These are phyloP conservation scores for Corymbia citriodora DNA, from an alignment of 441 rosid genomes.

Conservation along the genomic window DNA sequence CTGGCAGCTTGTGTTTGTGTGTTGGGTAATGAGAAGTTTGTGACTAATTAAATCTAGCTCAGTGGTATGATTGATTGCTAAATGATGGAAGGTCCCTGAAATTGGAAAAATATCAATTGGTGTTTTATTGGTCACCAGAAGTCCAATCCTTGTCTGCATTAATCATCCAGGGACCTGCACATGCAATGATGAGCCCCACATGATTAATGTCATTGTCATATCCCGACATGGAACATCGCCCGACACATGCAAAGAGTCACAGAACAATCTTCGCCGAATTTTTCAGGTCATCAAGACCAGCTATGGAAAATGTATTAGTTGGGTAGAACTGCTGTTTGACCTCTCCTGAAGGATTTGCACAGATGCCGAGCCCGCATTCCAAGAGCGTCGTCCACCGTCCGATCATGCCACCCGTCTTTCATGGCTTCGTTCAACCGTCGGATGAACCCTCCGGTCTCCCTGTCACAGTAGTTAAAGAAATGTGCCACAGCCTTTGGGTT, in stretches of 20 bases:
- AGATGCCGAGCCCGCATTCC: constrained; percentile 2
- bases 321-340: neutral
- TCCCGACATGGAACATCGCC: neutral
- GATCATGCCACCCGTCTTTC: constrained; percentile 27
- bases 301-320: neutral
- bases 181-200: neutral
- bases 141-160: neutral
- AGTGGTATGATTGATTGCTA: neutral
- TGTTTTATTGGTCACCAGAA: neutral
- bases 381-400: constrained; percentile 26
- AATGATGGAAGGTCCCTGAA: neutral
- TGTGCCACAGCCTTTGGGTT: constrained; percentile 15
- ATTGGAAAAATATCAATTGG: neutral
- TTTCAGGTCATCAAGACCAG: neutral
- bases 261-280: neutral
- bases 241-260: neutral
- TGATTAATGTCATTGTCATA: neutral
- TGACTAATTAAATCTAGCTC: neutral
- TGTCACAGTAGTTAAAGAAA: constrained; percentile 29
- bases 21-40: neutral
- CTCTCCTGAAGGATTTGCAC: constrained; percentile 16
- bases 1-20: neutral
- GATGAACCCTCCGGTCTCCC: constrained; percentile 35
- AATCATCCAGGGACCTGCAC: neutral
- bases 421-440: constrained; percentile 33